Evolutionary conservation across 208 protist genomes (phyloP).

Genomic region (Acanthamoeba castellanii): DNA sequence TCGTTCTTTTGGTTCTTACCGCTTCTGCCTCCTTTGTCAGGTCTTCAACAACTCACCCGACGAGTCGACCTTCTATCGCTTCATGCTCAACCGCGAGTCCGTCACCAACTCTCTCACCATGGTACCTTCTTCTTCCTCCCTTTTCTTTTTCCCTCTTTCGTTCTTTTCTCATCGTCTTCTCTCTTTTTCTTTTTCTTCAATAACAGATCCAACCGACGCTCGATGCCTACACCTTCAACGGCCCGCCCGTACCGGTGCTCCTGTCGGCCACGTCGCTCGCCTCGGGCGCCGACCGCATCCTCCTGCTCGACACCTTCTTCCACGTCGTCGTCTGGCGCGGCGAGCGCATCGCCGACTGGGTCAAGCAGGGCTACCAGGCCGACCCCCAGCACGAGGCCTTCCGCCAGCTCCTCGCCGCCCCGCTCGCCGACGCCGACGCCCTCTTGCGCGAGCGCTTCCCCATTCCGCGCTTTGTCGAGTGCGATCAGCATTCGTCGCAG

Average conservation of each 20-base stretch:
- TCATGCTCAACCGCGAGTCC: conserved; percentile 96
- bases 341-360: conserved; percentile 96
- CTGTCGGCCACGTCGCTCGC: conserved; percentile 93
- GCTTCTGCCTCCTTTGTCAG: background rate
- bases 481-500: conserved; percentile 96
- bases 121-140: background rate
- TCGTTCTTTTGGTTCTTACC: background rate
- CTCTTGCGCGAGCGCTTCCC: conserved; percentile 95
- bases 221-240: conserved; percentile 96
- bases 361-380: conserved; percentile 93
- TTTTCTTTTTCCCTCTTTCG: background rate
- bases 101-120: conserved; percentile 94
- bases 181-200: background rate
- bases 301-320: conserved; percentile 99
- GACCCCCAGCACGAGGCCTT: conserved; percentile 96
- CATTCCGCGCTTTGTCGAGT: conserved; percentile 96
- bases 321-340: conserved; percentile 98
- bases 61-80: conserved; percentile 97
- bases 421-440: conserved; percentile 94
- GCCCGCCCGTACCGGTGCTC: conserved; percentile 92
- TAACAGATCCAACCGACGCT: conserved; percentile 98
- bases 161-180: background rate
- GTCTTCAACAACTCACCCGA: conserved; percentile 98
- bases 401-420: conserved; percentile 94
- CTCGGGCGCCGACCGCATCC: conserved; percentile 93